Evolutionary conservation across 1,284 basidiomycete species (phyloP).

Genomic region (Chiua sp.): DNA sequence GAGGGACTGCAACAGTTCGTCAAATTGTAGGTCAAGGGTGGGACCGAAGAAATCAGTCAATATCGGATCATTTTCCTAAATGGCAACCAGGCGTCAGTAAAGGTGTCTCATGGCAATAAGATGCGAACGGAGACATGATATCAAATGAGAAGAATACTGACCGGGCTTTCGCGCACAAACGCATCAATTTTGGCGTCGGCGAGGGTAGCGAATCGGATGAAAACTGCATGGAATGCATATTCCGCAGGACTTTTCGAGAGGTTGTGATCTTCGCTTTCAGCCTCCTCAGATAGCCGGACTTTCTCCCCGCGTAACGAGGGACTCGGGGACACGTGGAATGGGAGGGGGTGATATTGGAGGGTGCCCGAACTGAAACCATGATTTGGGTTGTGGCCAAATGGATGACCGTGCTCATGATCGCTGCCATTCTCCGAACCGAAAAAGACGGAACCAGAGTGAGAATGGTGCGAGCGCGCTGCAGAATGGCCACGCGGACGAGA

Average conservation of each 20-base stretch:
- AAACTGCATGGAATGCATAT: slow-evolving; percentile 86
- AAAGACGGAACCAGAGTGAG: slow-evolving; percentile 73
- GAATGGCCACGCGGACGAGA: slow-evolving; percentile 60
- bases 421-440: slow-evolving; percentile 72
- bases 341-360: slow-evolving; percentile 70
- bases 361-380: slow-evolving; percentile 30
- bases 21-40: slow-evolving; percentile 77
- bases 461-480: slow-evolving; percentile 71
- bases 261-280: slow-evolving; percentile 62
- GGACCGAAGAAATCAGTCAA: slow-evolving; percentile 72
- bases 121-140: neutral
- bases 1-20: slow-evolving; percentile 81
- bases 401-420: slow-evolving; percentile 58
- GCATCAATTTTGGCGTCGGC: slow-evolving; percentile 80
- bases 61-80: slow-evolving; percentile 71
- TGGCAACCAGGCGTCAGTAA: slow-evolving; percentile 11
- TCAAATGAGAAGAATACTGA: slow-evolving; percentile 42
- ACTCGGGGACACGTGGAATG: slow-evolving; percentile 73
- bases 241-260: slow-evolving; percentile 84
- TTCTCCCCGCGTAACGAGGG: slow-evolving; percentile 53
- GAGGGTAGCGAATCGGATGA: slow-evolving; percentile 80
- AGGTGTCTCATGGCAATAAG: neutral
- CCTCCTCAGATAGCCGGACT: slow-evolving; percentile 62
- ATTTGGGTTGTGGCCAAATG: slow-evolving; percentile 36
- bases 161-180: slow-evolving; percentile 72